Evolutionary conservation across 2,329 filamentous ascomycete genomes (phyloP).

Genomic region (Didymosphaeria variabile): DNA sequence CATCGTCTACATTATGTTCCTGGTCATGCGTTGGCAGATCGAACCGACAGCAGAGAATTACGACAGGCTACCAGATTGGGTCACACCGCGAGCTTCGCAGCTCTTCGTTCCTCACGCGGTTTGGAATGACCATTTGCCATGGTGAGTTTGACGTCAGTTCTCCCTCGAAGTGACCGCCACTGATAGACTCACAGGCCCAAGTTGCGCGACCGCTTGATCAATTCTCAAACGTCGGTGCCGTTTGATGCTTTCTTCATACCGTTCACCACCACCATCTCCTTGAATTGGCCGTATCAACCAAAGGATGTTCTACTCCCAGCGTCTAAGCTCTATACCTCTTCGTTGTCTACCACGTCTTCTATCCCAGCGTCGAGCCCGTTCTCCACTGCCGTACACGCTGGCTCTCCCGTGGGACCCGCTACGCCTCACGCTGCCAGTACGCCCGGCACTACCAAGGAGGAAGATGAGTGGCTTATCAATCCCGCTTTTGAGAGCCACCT

Average conservation of each 20-base stretch:
- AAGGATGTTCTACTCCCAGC: constrained; percentile 71
- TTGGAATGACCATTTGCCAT: constrained; percentile 86
- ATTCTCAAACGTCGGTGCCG: constrained; percentile 63
- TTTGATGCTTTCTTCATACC: constrained; percentile 88
- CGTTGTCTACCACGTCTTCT: constrained; percentile 34
- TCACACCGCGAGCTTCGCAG: constrained; percentile 72
- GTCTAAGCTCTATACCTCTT: constrained; percentile 33
- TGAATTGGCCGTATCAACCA: constrained; percentile 87
- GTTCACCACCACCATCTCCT: constrained; percentile 75
- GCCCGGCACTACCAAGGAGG: constrained; percentile 34
- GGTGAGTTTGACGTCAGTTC: constrained; percentile 51
- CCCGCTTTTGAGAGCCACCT: constrained; percentile 87
- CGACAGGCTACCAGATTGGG: constrained; percentile 77
- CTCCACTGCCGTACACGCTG: constrained; percentile 41
- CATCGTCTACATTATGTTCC: constrained; percentile 85
- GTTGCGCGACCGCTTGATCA: constrained; percentile 74
- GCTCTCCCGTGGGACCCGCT: constrained; percentile 34
- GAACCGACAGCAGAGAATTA: constrained; percentile 81
- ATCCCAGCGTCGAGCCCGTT: constrained; percentile 37
- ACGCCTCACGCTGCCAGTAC: constrained; percentile 35
- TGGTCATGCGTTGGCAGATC: constrained; percentile 84
- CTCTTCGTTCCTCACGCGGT: constrained; percentile 73
- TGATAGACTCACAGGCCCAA: constrained; percentile 59
- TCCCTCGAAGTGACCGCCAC: constrained; percentile 14
- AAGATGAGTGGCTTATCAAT: constrained; percentile 78